Conservation (phyloP, 2,329 filamentous ascomycete species). For the Teratosphaeria viscida region DNA sequence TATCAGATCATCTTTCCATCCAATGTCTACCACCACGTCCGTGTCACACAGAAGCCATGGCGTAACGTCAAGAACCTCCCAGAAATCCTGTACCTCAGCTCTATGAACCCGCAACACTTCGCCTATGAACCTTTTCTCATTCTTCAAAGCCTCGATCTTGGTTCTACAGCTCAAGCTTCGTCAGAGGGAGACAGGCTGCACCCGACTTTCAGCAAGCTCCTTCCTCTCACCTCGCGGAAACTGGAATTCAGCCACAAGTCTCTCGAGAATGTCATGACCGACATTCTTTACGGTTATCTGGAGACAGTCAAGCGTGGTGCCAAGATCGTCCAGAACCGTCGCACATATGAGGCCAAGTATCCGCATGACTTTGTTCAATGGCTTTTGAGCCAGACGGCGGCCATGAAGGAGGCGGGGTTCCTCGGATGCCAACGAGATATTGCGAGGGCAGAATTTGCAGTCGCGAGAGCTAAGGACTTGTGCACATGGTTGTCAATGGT, state of each 20-base stretch:
- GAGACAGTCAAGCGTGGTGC: not conserved
- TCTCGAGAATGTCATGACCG: not conserved
- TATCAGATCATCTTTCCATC: not conserved
- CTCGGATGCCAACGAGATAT: not conserved
- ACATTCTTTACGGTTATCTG: not conserved
- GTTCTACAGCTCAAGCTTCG: not conserved
- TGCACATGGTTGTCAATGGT: not conserved
- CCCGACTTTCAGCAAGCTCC: not conserved
- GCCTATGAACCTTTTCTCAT: not conserved
- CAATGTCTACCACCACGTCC: not conserved
- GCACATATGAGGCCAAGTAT: not conserved
- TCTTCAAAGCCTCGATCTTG: not conserved
- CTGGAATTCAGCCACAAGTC: not conserved
- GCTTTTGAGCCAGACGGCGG: too few relatives aligned
- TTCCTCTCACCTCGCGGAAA: not conserved
- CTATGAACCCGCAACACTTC: not conserved
- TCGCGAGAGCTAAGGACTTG: not conserved
- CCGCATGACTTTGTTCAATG: not conserved
- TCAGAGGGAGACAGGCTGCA: not conserved
- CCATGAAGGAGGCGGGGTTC: too few relatives aligned
- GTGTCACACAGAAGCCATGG: not conserved
- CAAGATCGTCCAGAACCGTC: not conserved
- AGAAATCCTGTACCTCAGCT: not conserved
- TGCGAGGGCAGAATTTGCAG: not conserved
- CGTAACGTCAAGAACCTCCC: not conserved